Conservation (phyloP, 2,329 filamentous ascomycete species). For the Alternaria ethzedia region DNA sequence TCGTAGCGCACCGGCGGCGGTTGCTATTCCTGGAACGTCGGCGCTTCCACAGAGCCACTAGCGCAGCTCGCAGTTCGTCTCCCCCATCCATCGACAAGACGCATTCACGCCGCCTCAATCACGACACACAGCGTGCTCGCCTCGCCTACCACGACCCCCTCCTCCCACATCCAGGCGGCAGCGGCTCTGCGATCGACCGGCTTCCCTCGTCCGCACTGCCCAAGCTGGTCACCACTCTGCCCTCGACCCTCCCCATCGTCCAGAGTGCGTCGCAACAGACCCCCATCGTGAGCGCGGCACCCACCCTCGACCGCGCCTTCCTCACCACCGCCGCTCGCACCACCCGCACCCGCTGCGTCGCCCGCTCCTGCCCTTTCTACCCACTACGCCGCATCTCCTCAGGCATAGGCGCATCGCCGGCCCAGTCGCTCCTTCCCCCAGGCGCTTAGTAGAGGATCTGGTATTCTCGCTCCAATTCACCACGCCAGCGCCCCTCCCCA, state of each 20-base stretch:
- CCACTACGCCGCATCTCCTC: conserved; percentile 31
- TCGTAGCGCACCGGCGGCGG: conserved; percentile 18
- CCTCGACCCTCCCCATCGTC: neutral
- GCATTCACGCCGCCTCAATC: conserved; percentile 27
- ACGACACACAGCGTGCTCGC: conserved; percentile 14
- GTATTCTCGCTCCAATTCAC: conserved; percentile 49
- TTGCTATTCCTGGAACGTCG: conserved; percentile 18
- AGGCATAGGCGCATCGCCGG: conserved; percentile 42
- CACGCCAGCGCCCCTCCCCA: conserved; percentile 23
- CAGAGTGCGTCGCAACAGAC: conserved; percentile 18
- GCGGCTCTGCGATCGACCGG: conserved; percentile 34
- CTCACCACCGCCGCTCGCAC: neutral
- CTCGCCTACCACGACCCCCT: conserved; percentile 19
- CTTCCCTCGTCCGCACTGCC: conserved; percentile 25
- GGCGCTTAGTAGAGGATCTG: conserved; percentile 52
- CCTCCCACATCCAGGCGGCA: conserved; percentile 26
- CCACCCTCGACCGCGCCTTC: conserved; percentile 6
- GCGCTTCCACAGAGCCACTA: conserved; percentile 19
- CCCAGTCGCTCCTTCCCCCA: conserved; percentile 48
- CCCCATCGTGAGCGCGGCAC: conserved; percentile 3
- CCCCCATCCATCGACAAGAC: conserved; percentile 35
- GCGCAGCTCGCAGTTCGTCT: conserved; percentile 19
- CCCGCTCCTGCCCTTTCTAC: conserved; percentile 22
- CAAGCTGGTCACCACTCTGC: conserved; percentile 26
- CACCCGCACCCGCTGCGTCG: conserved; percentile 9